These are phyloP conservation scores for Peterozyma xylosa DNA, from an alignment of 805 yeast genomes.

Conservation along the genomic window DNA sequence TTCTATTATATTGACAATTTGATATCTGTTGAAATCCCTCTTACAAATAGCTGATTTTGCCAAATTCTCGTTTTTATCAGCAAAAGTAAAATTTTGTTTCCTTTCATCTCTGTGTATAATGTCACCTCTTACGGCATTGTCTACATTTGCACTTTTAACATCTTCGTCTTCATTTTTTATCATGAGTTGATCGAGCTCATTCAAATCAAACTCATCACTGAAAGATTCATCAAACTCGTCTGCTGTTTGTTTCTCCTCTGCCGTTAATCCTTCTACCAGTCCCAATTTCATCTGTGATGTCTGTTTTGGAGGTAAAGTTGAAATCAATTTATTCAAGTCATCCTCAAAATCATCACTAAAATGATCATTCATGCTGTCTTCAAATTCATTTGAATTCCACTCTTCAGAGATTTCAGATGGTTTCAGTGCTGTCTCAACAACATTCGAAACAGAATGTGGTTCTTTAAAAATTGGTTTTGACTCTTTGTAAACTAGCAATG, in stretches of 20 bases:
- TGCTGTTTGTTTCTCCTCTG: not conserved
- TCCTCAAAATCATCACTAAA: conserved; percentile 20
- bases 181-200: too few relatives aligned
- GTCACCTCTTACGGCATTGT: not conserved
- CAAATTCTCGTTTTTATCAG: conserved; percentile 1
- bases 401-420: not conserved
- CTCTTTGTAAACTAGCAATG: not conserved
- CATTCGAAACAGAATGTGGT: too few relatives aligned
- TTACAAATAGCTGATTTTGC: conserved; percentile 39
- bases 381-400: not conserved
- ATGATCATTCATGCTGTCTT: conserved; percentile 6
- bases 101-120: too few relatives aligned
- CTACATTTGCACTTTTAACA: not conserved
- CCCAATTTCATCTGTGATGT: conserved; percentile 1
- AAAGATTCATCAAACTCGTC: not conserved
- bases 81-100: not conserved
- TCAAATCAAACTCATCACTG: not conserved
- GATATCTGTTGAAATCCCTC: conserved; percentile 40
- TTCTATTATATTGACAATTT: conserved; percentile 27
- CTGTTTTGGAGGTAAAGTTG: conserved; percentile 11
- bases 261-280: not conserved
- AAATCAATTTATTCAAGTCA: conserved; percentile 19
- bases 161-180: not conserved
- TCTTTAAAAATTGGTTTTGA: not conserved
- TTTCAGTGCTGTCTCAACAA: too few relatives aligned